Conservation (phyloP, 345 rosid species). For the Bruguiera sexangula region DNA sequence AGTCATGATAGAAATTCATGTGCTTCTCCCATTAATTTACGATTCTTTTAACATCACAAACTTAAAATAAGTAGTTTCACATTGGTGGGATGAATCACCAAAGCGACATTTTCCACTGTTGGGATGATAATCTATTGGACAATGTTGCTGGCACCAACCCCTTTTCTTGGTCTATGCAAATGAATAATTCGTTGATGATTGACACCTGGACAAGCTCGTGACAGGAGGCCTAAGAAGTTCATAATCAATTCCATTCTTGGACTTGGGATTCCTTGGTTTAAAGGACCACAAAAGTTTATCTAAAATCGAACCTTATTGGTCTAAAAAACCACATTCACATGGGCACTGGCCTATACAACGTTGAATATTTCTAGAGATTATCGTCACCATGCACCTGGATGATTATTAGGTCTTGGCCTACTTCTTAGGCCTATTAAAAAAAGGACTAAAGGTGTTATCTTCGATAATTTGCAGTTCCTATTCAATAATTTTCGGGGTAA, state of each 20-base stretch:
- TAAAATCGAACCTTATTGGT: constrained; percentile 28
- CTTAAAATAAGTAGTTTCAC: neutral
- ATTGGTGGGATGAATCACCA: neutral
- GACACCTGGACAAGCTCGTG: constrained; percentile 33
- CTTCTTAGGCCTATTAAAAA: neutral
- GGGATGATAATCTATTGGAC: constrained; percentile 9
- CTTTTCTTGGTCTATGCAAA: constrained; percentile 13
- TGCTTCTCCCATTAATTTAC: neutral
- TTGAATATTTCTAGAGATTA: neutral
- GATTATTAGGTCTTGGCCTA: constrained; percentile 14
- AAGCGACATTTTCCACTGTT: constrained; percentile 10
- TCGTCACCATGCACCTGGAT: constrained; percentile 13
- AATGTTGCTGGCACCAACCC: neutral
- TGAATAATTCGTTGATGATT: constrained; percentile 43
- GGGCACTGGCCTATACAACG: constrained; percentile 20
- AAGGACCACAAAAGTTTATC: neutral
- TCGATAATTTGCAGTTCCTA: neutral
- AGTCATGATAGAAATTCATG: constrained; percentile 19
- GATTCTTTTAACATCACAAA: neutral
- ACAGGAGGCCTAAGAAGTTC: constrained; percentile 15
- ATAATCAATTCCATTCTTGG: constrained; percentile 14
- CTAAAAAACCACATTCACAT: constrained; percentile 25
- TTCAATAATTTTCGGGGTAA: too few relatives aligned
- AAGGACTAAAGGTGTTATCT: neutral
- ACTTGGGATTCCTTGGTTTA: constrained; percentile 19